Conservation (phyloP, 306 rosid genomes). For the Macrotyloma uniflorum region DNA sequence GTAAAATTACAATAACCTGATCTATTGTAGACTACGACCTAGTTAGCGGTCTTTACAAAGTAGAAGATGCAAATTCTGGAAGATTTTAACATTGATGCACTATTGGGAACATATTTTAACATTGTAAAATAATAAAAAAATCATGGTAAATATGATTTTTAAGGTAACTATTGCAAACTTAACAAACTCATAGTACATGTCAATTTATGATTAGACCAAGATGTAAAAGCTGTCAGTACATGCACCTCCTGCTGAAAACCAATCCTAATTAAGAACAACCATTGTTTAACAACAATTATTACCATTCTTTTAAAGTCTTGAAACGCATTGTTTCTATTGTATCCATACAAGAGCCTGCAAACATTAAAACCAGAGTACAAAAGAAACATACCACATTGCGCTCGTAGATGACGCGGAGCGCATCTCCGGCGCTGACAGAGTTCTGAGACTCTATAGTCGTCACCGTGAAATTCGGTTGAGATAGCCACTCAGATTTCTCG, state of each 20-base stretch:
- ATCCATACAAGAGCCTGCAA: not conserved
- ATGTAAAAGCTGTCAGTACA: not conserved
- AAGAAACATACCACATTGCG: constrained; percentile 79
- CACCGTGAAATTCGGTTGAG: constrained; percentile 75
- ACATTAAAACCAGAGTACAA: not conserved
- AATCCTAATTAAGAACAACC: not conserved
- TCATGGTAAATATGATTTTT: not conserved
- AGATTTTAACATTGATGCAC: not conserved
- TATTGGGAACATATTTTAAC: not conserved
- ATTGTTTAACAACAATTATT: not conserved
- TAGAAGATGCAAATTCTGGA: not conserved
- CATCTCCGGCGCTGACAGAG: constrained; percentile 92
- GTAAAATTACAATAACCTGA: not conserved
- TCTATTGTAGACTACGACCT: not conserved
- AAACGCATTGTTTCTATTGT: not conserved
- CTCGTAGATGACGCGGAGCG: constrained; percentile 86
- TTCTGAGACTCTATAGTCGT: constrained; percentile 84
- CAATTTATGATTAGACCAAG: not conserved
- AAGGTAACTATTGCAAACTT: not conserved
- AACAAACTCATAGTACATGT: not conserved
- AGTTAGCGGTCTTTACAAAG: not conserved
- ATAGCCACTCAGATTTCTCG: constrained; percentile 81
- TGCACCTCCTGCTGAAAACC: not conserved
- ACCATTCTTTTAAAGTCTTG: not conserved
- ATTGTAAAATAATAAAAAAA: not conserved